Conservation (phyloP, 331 rosid species). For the Malus hybrid region DNA sequence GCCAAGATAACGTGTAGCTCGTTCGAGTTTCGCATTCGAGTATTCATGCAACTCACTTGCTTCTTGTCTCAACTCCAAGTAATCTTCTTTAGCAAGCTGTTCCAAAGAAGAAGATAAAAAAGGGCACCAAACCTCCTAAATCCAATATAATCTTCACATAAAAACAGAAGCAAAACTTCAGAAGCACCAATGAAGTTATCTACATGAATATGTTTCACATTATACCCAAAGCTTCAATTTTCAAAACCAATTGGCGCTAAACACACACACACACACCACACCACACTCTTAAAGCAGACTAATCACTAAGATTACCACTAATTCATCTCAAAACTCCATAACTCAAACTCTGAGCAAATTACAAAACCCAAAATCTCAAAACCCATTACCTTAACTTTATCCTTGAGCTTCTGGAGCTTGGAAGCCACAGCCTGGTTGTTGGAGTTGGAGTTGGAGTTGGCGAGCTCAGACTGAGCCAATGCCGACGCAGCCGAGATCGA, state of each 20-base stretch:
- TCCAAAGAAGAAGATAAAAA: conserved; percentile 24
- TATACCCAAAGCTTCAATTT: background rate
- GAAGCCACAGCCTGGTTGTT: conserved; percentile 27
- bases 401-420: conserved; percentile 67
- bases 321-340: conserved; percentile 7
- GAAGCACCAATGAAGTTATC: background rate
- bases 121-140: conserved; percentile 6
- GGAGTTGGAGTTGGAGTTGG: conserved; percentile 10
- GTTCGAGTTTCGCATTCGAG: conserved; percentile 84
- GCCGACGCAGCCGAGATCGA: conserved; percentile 64
- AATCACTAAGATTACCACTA: background rate
- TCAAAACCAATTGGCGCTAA: background rate
- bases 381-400: conserved; percentile 62
- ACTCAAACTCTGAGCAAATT: background rate
- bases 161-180: background rate
- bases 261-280: background rate
- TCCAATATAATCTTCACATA: background rate
- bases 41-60: conserved; percentile 90
- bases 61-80: conserved; percentile 79
- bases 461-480: conserved; percentile 41
- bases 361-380: background rate
- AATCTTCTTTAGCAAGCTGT: conserved; percentile 89
- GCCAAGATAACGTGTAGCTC: conserved; percentile 89
- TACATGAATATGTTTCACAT: background rate
- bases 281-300: background rate